Conservation (phyloP, 768 basidiomycete genomes). For the Agrocybe pediades region DNA sequence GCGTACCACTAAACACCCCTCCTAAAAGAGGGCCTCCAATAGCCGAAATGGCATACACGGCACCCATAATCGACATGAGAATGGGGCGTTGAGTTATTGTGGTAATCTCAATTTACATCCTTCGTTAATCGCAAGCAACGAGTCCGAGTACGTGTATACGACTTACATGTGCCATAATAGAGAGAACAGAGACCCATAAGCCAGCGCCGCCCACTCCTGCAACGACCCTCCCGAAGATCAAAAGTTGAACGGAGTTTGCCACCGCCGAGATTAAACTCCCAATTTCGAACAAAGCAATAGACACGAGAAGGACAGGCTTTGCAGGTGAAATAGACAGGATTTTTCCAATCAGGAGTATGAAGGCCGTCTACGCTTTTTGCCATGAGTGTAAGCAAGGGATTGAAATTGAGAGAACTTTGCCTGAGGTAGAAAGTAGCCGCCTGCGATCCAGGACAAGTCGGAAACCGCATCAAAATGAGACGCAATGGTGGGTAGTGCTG, state of each 20-base stretch:
- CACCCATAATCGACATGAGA: conserved; percentile 21
- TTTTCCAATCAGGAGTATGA: conserved; percentile 17
- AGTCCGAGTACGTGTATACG: neutral
- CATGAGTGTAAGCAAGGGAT: neutral
- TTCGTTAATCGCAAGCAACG: neutral
- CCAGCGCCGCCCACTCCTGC: conserved; percentile 23
- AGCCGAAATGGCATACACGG: conserved; percentile 36
- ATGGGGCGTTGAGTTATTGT: conserved; percentile 20
- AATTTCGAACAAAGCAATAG: conserved; percentile 20
- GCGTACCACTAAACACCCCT: conserved; percentile 31
- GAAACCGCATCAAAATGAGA: conserved; percentile 21
- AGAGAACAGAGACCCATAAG: conserved; percentile 17
- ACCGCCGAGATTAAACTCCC: conserved; percentile 39
- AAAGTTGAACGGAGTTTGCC: conserved; percentile 16
- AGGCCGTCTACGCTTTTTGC: conserved; percentile 8
- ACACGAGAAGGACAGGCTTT: conserved; percentile 9
- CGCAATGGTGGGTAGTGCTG: conserved; percentile 25
- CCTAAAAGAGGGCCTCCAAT: conserved; percentile 35
- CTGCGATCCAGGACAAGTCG: conserved; percentile 20
- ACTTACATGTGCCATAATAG: conserved; percentile 18
- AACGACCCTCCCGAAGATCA: conserved; percentile 24
- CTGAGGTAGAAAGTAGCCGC: too few relatives aligned
- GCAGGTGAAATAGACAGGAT: conserved; percentile 15
- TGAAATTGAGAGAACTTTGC: neutral
- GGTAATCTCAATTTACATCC: conserved; percentile 6